Evolutionary conservation across 345 rosid species (phyloP).

Genomic region (Excoecaria cochinchinensis): DNA sequence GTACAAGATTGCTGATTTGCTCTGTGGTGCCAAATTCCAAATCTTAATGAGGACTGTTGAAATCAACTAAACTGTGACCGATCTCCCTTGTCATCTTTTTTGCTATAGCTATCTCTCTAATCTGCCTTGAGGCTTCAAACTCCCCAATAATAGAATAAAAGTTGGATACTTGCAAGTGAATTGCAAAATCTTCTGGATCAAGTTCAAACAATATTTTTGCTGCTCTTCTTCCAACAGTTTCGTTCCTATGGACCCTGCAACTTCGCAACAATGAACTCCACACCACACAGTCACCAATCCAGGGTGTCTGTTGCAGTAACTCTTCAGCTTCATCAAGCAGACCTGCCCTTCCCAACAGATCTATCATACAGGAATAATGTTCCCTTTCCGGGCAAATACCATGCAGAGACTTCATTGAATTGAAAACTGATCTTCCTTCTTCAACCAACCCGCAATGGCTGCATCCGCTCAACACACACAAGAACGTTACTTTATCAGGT

Average conservation of each 20-base stretch:
- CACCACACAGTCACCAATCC: slow-evolving; percentile 50
- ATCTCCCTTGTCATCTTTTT: slow-evolving; percentile 53
- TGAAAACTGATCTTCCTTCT: slow-evolving; percentile 52
- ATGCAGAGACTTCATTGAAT: slow-evolving; percentile 46
- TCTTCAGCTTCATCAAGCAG: slow-evolving; percentile 61
- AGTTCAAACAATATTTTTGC: slow-evolving; percentile 59
- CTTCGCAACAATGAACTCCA: slow-evolving; percentile 81
- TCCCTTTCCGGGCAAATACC: slow-evolving; percentile 50
- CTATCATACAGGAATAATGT: slow-evolving; percentile 76
- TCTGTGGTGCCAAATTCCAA: slow-evolving; percentile 9
- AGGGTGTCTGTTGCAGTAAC: slow-evolving; percentile 49
- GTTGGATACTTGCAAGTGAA: slow-evolving; percentile 58
- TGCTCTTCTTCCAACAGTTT: slow-evolving; percentile 59
- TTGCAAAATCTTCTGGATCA: slow-evolving; percentile 51
- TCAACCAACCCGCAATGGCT: slow-evolving; percentile 75
- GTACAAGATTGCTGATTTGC: neutral
- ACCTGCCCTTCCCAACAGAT: slow-evolving; percentile 79
- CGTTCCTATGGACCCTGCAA: slow-evolving; percentile 62
- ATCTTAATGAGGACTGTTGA: slow-evolving; percentile 22
- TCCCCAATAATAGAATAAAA: slow-evolving; percentile 72
- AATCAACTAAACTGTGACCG: slow-evolving; percentile 58
- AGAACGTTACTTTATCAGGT: slow-evolving; percentile 71
- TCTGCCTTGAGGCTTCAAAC: slow-evolving; percentile 46
- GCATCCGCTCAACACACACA: slow-evolving; percentile 66
- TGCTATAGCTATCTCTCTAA: slow-evolving; percentile 50